phyloP scores from a whole-genome alignment of 2,329 filamentous ascomycete species.

The Colletotrichum plurivorum region DNA sequence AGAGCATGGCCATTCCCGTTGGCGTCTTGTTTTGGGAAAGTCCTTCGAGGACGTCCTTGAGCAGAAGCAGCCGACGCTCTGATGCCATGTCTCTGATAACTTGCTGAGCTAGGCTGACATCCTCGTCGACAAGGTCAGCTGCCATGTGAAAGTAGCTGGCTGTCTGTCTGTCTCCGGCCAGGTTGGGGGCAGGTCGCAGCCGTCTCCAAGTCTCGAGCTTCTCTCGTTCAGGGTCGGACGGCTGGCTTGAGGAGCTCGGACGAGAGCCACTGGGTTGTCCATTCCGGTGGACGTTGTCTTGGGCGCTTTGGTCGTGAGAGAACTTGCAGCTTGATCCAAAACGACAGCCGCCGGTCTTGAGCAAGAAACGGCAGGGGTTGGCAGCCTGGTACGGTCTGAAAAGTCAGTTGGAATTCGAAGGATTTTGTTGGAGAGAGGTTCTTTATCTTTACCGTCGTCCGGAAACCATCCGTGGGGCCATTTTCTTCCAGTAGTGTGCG shows the following conservation, averaged over 20 bases:
- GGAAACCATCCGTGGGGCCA: too few relatives aligned
- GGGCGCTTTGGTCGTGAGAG: not conserved
- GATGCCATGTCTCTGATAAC: conserved; percentile 23
- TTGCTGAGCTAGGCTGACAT: conserved; percentile 24
- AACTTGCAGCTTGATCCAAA: conserved; percentile 18
- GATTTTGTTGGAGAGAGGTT: not conserved
- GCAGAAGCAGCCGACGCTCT: not conserved
- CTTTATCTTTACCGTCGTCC: too few relatives aligned
- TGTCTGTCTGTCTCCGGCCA: not conserved
- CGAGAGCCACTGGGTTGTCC: not conserved
- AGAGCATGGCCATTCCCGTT: not conserved
- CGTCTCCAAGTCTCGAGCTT: conserved; percentile 17
- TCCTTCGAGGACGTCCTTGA: conserved; percentile 13
- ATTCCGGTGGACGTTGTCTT: not conserved
- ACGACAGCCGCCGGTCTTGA: not conserved
- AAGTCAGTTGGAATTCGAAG: not conserved
- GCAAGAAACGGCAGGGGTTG: not conserved
- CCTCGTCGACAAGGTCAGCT: not conserved
- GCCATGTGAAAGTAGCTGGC: conserved; percentile 17
- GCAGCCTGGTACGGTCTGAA: not conserved
- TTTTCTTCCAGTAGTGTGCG: too few relatives aligned
- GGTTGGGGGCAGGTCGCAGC: not conserved
- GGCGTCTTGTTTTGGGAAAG: not conserved
- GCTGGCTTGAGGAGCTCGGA: not conserved
- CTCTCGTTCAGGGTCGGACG: conserved; percentile 5